Conservation (phyloP, 352 stramenopile genomes). For the Globisporangium ultimum region DNA sequence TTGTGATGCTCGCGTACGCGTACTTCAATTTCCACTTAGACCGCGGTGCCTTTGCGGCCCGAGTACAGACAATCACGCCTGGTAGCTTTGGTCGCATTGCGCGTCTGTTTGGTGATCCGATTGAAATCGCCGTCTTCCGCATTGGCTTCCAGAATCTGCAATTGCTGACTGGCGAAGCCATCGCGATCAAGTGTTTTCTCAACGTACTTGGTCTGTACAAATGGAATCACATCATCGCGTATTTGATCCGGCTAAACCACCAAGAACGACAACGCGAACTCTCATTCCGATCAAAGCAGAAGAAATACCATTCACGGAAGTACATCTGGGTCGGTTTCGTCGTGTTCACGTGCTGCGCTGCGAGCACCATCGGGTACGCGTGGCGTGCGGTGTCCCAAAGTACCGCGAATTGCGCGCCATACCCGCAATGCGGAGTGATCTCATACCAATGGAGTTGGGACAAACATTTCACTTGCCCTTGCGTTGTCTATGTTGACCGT, state of each 20-base stretch:
- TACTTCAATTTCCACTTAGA: constrained; percentile 24
- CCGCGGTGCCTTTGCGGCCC: constrained; percentile 8
- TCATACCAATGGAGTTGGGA: neutral
- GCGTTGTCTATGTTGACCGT: constrained; percentile 28
- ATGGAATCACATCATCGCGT: constrained; percentile 20
- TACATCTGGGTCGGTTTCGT: constrained; percentile 3
- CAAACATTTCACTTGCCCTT: constrained; percentile 18
- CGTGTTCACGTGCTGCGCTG: neutral
- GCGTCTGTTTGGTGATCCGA: constrained; percentile 22
- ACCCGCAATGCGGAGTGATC: neutral
- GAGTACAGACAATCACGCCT: constrained; percentile 5
- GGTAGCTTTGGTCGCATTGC: constrained; percentile 18
- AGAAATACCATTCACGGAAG: neutral
- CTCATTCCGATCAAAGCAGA: no score
- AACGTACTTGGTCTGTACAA: constrained; percentile 20
- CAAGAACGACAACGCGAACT: neutral
- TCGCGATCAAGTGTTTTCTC: constrained; percentile 16
- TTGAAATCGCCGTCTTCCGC: constrained; percentile 18
- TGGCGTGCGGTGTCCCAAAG: neutral
- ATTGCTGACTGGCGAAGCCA: constrained; percentile 11
- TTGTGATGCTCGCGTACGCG: constrained; percentile 20
- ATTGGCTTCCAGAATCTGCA: constrained; percentile 17
- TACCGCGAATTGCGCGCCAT: neutral
- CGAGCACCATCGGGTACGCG: neutral
- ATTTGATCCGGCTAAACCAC: constrained; percentile 15